Evolutionary conservation across 768 basidiomycete species (phyloP), one percentile per base, ranked within the genome.

Genomic region (Leccinum variicolor): DNA sequence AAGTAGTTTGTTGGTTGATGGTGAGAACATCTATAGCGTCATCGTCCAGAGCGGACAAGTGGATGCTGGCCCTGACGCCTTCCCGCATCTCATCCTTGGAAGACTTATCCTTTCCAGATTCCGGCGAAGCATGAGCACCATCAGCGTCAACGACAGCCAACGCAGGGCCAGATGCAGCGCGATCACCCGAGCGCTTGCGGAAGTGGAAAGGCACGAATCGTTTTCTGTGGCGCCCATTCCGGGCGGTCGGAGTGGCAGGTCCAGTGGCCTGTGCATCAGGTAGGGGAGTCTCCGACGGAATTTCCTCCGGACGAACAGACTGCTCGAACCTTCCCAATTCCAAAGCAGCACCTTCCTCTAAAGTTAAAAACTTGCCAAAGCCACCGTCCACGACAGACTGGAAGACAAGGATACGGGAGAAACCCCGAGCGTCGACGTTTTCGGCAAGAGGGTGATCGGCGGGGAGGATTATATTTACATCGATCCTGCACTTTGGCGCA

Each of bases 1-100:
- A 95, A 0, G 94, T 96, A 33, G 84, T 81, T 70, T 98, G 94
- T 59, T 94, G 90, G 66, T 98, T 98, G 4, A 81, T 79, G 4
- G 83, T 81, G 5, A 81, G 73, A 21, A 94, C 74, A 63, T 84
- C 84, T 61, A 80, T 79, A 57, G 87, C 90, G 33, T 87, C 81
- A 50, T 85, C 86, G 56, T 94, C 92, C 28, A 95, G 76, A 4
- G 92, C 94, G 19, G 87, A 88, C 36, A 97, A 79, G 28, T 84
- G 79, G 62, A 98, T 95, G 19, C 84, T 81, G 17, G 92, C 82
- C 59, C 85, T 82, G 33, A 95, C 86, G 13, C 92, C 92, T 53
- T 85, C 76, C 41, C 75, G 76, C 52, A 73, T 79, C 28, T 81
- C 79, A 21, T 82, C 79, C 57, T 79, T 78, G 31, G 73, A 76